Evolutionary conservation across 306 rosid species (phyloP), one percentile per base, ranked within the genome.

Genomic region (Abrus precatorius): DNA sequence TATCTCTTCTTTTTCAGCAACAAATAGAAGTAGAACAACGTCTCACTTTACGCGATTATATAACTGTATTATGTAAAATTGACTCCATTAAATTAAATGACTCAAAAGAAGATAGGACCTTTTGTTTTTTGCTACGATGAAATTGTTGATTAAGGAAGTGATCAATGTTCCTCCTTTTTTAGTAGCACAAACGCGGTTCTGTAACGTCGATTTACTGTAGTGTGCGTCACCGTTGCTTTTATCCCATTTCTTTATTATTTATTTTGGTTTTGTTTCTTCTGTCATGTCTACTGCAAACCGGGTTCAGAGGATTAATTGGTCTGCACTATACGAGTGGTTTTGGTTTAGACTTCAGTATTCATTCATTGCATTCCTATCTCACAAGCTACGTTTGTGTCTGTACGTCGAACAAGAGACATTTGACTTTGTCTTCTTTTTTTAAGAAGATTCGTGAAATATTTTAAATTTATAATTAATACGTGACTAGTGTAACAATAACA

Each of bases 1-100:
- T 3, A 5, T 54, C 66, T 10, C 4, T 6, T 2, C 33, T 41
- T 74, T 74, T 43, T 12, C n/a, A 74, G 57, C 33, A 44, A 27
- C 79, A 59, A 74, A 74, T 59, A 30, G 79, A 5, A 28, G 45
- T 43, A 44, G 9, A 44, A 74, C 79, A 74, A 5, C 78, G 12
- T 14, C 9, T 7, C 6, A 40, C 12, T 71, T 54, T 36, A 36
- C 40, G 3, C 40, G 40, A 36, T 36, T 36, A 36, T 36, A 36
- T 2, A 36, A 36, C 3, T 36, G 40, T 36, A n/a, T 66, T 10
- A 28, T 64, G 3, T 30, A 1, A 38, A 9, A 69, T 14, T 5
- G 10, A 70, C 32, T 41, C 12, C 56, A 12, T 28, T 28, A 34
- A 65, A 55, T 48, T 40, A 40, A 65, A 65, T n/a, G 9, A 63